Base-by-base conservation (phyloP, 225 moss, liverwort and hornwort genomes). In the Bryum argenteum region DNA sequence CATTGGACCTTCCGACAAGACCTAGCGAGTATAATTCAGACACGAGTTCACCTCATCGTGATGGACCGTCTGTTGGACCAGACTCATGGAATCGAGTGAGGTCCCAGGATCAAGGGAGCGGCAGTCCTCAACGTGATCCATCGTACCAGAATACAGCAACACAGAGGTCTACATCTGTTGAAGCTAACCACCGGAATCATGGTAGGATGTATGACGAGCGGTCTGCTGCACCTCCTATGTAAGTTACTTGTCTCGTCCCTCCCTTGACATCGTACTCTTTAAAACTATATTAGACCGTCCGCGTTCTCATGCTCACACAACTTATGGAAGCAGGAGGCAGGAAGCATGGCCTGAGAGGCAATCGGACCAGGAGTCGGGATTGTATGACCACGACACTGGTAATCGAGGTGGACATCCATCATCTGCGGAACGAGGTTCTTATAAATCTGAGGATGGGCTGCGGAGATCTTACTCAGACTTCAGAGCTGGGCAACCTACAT, bases 401-500 rank as follows among this genome's bases (percentile, higher is more conserved):
- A 75, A 72, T 63, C 71, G 39, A 56, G 39, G 63, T 24, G 71
- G 71, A 53, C 61, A 19, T 55, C 62, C 52, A 18, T 51, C 80
- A 23, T 63, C 63, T 71, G 55, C 50, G 22, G 79, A 77, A 71
- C 59, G 74, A 28, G 45, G 64, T 65, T 23, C 63, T 71, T 63
- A 74, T 33, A 33, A 6, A 33, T 33, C 33, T 26, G 84, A 84
- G 64, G 74, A 77, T 61, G 71, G 42, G 50, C 50, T 74, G 48
- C 78, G 77, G 63, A 84, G 65, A 68, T 65, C 83, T 52, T 71
- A 76, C 64, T 13, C 71, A 38, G 81, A 87, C 12, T 52, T 74
- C 18, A 57, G 76, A 50, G 14, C 67, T 76, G 78, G 67, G n/a
- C 81, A 45, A 66, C 58, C 68, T 65, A 52, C 64, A 58, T 75